Base-by-base conservation (phyloP, 2,329 filamentous ascomycete genomes). In the Colletotrichum plurivorum region DNA sequence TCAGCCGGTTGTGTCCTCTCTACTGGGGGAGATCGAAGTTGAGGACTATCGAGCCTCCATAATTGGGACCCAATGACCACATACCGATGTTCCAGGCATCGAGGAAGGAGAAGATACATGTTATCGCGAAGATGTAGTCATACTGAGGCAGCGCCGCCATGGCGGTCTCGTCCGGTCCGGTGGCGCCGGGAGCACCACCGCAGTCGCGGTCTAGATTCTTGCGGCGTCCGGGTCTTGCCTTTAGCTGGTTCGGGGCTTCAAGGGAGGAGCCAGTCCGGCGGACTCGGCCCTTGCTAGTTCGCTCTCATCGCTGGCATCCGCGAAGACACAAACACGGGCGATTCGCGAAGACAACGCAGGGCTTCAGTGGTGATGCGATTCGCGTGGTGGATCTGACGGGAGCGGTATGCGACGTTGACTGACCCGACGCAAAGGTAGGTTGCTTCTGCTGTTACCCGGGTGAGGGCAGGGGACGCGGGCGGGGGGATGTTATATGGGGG, bases 61-160 rank as follows among this genome's bases (percentile, higher is more conserved):
- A 22, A 22, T 22, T 3, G 20, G 20, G 20, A 22, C 20, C 20
- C 20, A 22, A 22, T 22, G 20, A 22, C 3, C 2, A 22, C 20
- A 22, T 36, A 83, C 88, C 88, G 71, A 89, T 90, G 76, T 90
- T 91, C 87, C 87, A 92, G 63, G 89, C 89, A 76, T 91, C 89
- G 51, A 92, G 85, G 74, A 89, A 87, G 67, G 89, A 88, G 77
- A 92, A 91, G 67, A 91, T 84, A 60, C 87, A 88, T 79, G 87
- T 88, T 64, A 91, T 85, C 73, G 88, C 89, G 73, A 91, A 88
- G 70, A 91, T 82, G 76, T 90, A 91, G 78, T 89, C 85, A 72
- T 85, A 91, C 74, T 91, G 84, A 66, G 82, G 80, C 61, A 89
- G 77, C 36, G 6, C 60, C 16, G 78, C 75, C 80, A 81, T 82